Percentiles rank a stretch among this genome's conserved stretches.
Evolutionary conservation across 768 basidiomycete species (phyloP).

Genomic region (Suillus brevipes): DNA sequence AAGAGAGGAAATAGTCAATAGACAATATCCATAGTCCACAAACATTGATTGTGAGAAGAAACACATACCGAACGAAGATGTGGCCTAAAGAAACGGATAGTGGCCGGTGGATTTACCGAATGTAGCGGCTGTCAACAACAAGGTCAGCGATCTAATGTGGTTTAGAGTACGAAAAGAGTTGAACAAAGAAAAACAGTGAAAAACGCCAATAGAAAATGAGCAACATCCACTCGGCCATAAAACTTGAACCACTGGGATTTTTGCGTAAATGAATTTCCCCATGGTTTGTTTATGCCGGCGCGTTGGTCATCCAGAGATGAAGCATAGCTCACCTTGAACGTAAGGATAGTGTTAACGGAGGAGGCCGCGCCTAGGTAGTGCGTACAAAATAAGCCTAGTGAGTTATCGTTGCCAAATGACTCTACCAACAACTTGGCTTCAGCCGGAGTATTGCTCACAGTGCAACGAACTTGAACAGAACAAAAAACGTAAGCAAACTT

Average conservation of each 20-base stretch:
- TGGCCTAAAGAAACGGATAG: constrained; percentile 24
- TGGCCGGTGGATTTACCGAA: constrained; percentile 20
- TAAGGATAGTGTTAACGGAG: constrained; percentile 66
- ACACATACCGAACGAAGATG: constrained; percentile 31
- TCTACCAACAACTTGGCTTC: constrained; percentile 10
- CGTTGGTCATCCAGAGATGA: constrained; percentile 9
- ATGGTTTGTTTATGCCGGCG: constrained; percentile 24
- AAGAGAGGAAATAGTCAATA: constrained; percentile 17
- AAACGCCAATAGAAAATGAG: not conserved
- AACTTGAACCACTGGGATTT: constrained; percentile 22
- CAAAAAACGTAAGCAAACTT: constrained; percentile 42
- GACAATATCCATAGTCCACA: constrained; percentile 7
- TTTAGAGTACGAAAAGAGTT: constrained; percentile 18
- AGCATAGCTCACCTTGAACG: constrained; percentile 46
- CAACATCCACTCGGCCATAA: constrained; percentile 19
- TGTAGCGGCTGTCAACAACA: constrained; percentile 22
- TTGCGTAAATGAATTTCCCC: constrained; percentile 18
- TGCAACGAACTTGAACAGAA: constrained; percentile 38
- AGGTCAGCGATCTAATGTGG: constrained; percentile 21
- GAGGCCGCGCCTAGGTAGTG: constrained; percentile 61
- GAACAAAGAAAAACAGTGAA: constrained; percentile 16
- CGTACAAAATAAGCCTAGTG: constrained; percentile 13
- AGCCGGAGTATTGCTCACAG: constrained; percentile 25
- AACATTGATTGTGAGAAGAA: constrained; percentile 21
- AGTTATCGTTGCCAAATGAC: constrained; percentile 2